Conservation (phyloP, 2,329 filamentous ascomycete species). For the Scytalidium sp. region DNA sequence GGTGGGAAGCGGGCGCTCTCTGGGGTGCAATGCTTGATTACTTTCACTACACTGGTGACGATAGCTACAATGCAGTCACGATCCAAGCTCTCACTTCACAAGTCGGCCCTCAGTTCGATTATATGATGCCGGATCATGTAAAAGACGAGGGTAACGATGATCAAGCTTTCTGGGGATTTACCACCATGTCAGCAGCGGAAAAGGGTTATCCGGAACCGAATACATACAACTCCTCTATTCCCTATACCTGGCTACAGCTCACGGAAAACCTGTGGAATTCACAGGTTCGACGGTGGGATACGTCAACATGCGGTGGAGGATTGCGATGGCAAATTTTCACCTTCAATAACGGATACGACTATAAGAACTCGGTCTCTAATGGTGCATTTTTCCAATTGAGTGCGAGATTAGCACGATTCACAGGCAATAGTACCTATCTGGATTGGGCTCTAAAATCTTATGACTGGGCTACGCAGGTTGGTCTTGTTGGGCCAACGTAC, state of each 20-base stretch:
- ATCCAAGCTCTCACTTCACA: constrained; percentile 58
- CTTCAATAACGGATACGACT: constrained; percentile 73
- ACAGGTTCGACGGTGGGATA: constrained; percentile 70
- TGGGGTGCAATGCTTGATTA: constrained; percentile 71
- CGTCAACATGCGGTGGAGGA: constrained; percentile 64
- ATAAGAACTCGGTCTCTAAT: constrained; percentile 82
- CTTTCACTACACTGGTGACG: constrained; percentile 62
- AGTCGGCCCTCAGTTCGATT: constrained; percentile 57
- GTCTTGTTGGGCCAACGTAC: constrained; percentile 53
- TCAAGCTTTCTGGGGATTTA: constrained; percentile 71
- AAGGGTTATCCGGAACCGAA: constrained; percentile 62
- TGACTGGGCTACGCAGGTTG: constrained; percentile 58
- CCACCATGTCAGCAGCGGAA: constrained; percentile 66
- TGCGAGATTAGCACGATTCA: constrained; percentile 69
- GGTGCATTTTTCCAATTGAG: constrained; percentile 81
- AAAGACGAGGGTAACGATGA: constrained; percentile 72
- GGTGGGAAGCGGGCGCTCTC: constrained; percentile 58
- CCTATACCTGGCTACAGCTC: constrained; percentile 63
- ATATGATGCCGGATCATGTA: constrained; percentile 53
- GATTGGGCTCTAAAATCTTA: constrained; percentile 67
- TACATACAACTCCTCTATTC: constrained; percentile 29
- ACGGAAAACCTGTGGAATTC: constrained; percentile 70
- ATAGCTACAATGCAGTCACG: constrained; percentile 57
- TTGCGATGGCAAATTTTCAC: constrained; percentile 79
- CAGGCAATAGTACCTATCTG: constrained; percentile 61